Conservation (phyloP, 2,329 filamentous ascomycete genomes). For the Setomelanomma holmii region DNA sequence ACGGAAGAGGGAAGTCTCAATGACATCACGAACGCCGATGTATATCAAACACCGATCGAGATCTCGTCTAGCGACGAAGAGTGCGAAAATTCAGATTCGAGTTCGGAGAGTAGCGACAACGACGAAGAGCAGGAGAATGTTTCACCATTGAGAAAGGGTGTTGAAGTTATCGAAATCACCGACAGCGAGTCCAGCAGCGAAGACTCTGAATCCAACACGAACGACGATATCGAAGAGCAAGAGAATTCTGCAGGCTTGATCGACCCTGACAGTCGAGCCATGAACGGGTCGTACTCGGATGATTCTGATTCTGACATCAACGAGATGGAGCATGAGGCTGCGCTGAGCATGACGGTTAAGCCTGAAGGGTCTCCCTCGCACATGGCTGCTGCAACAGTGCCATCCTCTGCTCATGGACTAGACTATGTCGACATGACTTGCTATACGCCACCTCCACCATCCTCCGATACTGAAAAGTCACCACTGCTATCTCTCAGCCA, state of each 20-base stretch:
- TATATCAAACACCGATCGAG: not conserved
- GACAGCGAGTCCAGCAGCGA: not conserved
- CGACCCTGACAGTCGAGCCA: not conserved
- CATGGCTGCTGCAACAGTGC: not conserved
- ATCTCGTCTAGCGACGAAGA: not conserved
- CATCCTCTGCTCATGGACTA: not conserved
- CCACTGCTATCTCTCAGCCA: slow-evolving; percentile 20
- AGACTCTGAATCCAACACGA: not conserved
- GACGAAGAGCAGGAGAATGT: not conserved
- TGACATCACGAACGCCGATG: not conserved
- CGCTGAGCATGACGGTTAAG: too few relatives aligned
- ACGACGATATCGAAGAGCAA: too few relatives aligned
- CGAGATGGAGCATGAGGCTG: not conserved
- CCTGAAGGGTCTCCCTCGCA: too few relatives aligned
- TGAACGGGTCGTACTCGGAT: not conserved
- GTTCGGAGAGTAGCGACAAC: too few relatives aligned
- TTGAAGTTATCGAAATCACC: not conserved
- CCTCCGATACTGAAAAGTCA: not conserved
- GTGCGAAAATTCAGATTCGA: not conserved
- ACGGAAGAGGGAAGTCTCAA: not conserved
- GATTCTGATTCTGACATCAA: not conserved
- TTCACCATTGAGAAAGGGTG: too few relatives aligned
- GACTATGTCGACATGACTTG: slow-evolving; percentile 7
- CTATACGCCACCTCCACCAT: not conserved
- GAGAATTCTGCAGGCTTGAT: not conserved